Percentiles rank a stretch among this genome's conserved stretches.
Evolutionary conservation across 371 early-diverging fungal genomes (phyloP).

Genomic region (Lichtheimia ornata): DNA sequence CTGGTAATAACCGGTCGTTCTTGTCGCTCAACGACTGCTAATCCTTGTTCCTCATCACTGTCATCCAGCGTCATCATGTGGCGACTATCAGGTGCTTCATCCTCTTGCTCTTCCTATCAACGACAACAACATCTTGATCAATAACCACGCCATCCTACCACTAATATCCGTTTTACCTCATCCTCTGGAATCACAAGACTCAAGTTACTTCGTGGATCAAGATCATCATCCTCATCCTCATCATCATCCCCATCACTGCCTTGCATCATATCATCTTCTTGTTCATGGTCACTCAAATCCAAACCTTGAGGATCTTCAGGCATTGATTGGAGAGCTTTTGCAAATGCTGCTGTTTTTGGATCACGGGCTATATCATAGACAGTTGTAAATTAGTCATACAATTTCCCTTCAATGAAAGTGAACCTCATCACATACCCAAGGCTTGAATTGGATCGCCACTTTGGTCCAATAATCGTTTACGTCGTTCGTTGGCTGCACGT

Average conservation of each 20-base stretch:
- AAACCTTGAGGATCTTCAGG: constrained; percentile 20
- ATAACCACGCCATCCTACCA: not conserved
- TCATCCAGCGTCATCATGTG: not conserved
- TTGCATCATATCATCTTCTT: not conserved
- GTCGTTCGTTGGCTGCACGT: constrained; percentile 33
- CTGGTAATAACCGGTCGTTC: not conserved
- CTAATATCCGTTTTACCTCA: not conserved
- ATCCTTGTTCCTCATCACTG: not conserved
- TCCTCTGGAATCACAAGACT: not conserved
- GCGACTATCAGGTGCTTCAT: not conserved
- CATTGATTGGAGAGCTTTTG: constrained; percentile 36
- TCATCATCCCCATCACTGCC: constrained; percentile 15
- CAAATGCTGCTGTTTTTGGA: constrained; percentile 51
- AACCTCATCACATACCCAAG: constrained; percentile 20
- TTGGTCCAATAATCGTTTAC: constrained; percentile 30
- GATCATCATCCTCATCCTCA: constrained; percentile 9
- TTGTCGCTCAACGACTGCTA: not conserved
- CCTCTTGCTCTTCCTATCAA: not conserved
- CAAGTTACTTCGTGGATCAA: not conserved
- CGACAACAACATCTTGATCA: not conserved
- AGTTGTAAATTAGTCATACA: not conserved
- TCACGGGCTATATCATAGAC: constrained; percentile 22
- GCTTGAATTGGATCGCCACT: constrained; percentile 31
- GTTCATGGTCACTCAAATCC: constrained; percentile 34
- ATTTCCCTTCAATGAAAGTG: not conserved